A percentile compares a stretch with the other conserved stretches of the same genome.
These are phyloP conservation scores for Lactifluus volemus DNA, from an alignment of 768 basidiomycete genomes.

Conservation along the genomic window DNA sequence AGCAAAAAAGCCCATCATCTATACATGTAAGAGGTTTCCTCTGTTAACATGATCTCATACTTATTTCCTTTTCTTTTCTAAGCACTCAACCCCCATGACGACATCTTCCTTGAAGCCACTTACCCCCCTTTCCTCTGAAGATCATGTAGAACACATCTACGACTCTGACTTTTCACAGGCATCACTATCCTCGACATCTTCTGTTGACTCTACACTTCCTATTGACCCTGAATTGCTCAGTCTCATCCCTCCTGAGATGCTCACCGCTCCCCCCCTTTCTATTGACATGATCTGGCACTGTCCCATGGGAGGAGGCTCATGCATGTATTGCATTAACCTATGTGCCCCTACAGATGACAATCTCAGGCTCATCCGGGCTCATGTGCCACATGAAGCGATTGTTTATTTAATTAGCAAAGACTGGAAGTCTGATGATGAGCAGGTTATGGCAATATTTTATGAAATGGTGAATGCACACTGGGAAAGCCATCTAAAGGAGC, in stretches of 20 bases:
- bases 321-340: constrained; percentile 40
- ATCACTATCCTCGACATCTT: constrained; percentile 36
- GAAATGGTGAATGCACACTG: constrained; percentile 23
- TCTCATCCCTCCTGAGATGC: constrained; percentile 32
- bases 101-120: neutral
- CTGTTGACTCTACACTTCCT: neutral
- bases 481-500: constrained; percentile 18
- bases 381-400: neutral
- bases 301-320: constrained; percentile 29
- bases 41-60: neutral
- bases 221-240: constrained; percentile 20
- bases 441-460: constrained; percentile 13
- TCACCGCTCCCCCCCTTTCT: constrained; percentile 32
- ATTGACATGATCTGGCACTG: constrained; percentile 46
- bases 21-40: neutral
- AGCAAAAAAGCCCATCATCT: neutral
- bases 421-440: constrained; percentile 10
- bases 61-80: neutral
- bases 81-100: neutral
- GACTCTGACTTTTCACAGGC: constrained; percentile 52
- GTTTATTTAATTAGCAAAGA: neutral
- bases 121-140: neutral
- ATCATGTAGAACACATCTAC: constrained; percentile 25
- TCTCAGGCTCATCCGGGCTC: constrained; percentile 18
- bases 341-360: constrained; percentile 32